Conservation (phyloP, 441 rosid species). For the Cnidoscolus chayamansa region DNA sequence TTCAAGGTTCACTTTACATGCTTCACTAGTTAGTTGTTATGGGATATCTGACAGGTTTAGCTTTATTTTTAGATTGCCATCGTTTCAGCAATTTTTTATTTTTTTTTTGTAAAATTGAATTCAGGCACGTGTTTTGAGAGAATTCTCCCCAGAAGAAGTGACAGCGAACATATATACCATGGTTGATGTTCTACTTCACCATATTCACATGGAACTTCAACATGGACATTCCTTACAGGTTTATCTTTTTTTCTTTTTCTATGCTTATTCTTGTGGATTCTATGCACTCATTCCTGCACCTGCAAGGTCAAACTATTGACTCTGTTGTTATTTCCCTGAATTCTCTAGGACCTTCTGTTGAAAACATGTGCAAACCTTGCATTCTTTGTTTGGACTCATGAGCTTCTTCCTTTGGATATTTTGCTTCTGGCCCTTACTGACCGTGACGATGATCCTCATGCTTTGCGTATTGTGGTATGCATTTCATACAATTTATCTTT, state of each 20-base stretch:
- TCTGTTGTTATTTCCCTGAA: not conserved
- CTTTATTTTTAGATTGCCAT: not conserved
- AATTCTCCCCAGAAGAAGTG: constrained; percentile 91
- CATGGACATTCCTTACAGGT: constrained; percentile 76
- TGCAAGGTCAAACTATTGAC: not conserved
- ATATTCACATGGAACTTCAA: constrained; percentile 72
- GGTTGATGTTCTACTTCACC: constrained; percentile 94
- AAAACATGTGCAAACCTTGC: constrained; percentile 74
- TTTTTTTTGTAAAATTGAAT: constrained; percentile 21
- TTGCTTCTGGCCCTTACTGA: constrained; percentile 88
- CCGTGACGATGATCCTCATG: constrained; percentile 97
- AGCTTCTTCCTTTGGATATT: constrained; percentile 90
- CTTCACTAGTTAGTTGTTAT: not conserved
- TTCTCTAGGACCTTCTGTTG: constrained; percentile 48
- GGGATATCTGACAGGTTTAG: not conserved
- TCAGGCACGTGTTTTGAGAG: constrained; percentile 81
- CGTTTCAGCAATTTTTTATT: constrained; percentile 16
- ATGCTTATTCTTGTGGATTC: constrained; percentile 17
- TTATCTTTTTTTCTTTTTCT: constrained; percentile 10
- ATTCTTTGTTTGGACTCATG: constrained; percentile 82
- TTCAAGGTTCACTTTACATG: not conserved
- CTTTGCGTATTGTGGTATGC: constrained; percentile 81
- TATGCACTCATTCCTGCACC: constrained; percentile 8
- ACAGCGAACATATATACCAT: constrained; percentile 85
- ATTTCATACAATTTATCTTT: constrained; percentile 20